Percentiles rank a stretch among this genome's conserved stretches.
phyloP scores from a whole-genome alignment of 257 asterid genomes.

The Penstemon eatonii region DNA sequence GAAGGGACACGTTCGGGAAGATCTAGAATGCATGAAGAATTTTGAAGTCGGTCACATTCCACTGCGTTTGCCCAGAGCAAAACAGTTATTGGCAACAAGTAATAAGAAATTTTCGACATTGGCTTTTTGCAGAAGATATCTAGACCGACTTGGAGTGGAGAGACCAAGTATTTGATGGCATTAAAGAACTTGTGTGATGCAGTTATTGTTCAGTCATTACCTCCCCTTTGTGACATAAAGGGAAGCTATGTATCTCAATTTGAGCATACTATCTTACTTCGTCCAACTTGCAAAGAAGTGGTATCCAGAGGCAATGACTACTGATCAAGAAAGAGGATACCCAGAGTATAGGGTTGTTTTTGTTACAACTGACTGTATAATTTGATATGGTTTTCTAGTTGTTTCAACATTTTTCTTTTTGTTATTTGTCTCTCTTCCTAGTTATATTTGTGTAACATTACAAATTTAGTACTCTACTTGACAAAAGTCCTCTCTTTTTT shows the following conservation, averaged over 20 bases:
- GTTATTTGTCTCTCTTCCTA: too few relatives aligned
- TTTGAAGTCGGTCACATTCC: slow-evolving; percentile 93
- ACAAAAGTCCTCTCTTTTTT: too few relatives aligned
- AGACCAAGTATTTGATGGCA: slow-evolving; percentile 93
- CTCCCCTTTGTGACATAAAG: slow-evolving; percentile 90
- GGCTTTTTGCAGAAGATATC: slow-evolving; percentile 95
- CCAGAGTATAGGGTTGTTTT: neutral
- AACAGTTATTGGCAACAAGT: slow-evolving; percentile 82
- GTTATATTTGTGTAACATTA: too few relatives aligned
- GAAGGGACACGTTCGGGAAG: slow-evolving; percentile 93
- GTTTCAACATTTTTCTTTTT: too few relatives aligned
- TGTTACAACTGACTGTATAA: slow-evolving; percentile 13
- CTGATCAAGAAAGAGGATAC: slow-evolving; percentile 33
- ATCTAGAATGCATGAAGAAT: slow-evolving; percentile 97
- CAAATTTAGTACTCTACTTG: too few relatives aligned
- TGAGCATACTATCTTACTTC: slow-evolving; percentile 95
- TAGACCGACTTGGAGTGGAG: slow-evolving; percentile 95
- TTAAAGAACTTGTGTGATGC: slow-evolving; percentile 91
- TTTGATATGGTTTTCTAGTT: neutral
- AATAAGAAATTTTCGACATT: slow-evolving; percentile 90
- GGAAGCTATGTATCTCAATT: slow-evolving; percentile 94
- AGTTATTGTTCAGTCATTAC: slow-evolving; percentile 94
- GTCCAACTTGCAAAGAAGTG: slow-evolving; percentile 99
- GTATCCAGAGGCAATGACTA: slow-evolving; percentile 95
- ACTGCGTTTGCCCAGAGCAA: slow-evolving; percentile 86